Conservation (phyloP, 2,329 filamentous ascomycete genomes). For the Dothidotthia symphoricarpi region DNA sequence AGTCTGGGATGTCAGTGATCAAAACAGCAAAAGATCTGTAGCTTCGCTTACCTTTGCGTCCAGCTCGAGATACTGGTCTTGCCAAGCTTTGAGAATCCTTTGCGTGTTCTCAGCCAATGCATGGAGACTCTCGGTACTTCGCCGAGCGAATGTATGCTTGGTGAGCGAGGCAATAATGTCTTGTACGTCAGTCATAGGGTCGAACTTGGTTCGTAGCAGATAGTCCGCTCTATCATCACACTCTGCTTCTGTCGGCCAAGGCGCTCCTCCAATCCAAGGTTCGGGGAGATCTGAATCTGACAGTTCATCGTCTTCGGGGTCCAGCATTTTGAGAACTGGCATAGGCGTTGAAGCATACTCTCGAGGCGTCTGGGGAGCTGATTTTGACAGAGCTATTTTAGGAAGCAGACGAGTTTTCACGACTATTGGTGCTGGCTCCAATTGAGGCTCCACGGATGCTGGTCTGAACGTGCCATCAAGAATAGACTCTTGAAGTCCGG, state of each 20-base stretch:
- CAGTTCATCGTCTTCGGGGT: slow-evolving; percentile 37
- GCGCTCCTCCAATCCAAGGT: slow-evolving; percentile 34
- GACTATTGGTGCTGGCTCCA: slow-evolving; percentile 7
- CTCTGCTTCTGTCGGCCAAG: slow-evolving; percentile 30
- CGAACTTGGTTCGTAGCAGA: slow-evolving; percentile 43
- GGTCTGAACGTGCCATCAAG: slow-evolving; percentile 9
- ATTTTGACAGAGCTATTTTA: slow-evolving; percentile 22
- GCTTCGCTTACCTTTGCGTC: slow-evolving; percentile 47
- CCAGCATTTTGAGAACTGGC: slow-evolving; percentile 23
- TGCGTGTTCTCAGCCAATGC: slow-evolving; percentile 56
- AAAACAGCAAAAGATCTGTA: too few species aligned
- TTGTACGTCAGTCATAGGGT: slow-evolving; percentile 45
- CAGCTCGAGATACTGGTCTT: slow-evolving; percentile 60
- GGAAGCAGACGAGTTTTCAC: slow-evolving; percentile 16
- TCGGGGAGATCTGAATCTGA: slow-evolving; percentile 40
- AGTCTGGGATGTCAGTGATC: slow-evolving; percentile 40
- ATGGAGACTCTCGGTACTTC: slow-evolving; percentile 55
- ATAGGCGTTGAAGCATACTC: slow-evolving; percentile 27
- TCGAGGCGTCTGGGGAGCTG: slow-evolving; percentile 28
- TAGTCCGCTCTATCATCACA: slow-evolving; percentile 45
- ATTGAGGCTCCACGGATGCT: slow-evolving; percentile 7
- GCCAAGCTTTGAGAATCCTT: slow-evolving; percentile 53
- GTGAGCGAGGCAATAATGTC: slow-evolving; percentile 45
- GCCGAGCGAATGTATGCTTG: slow-evolving; percentile 43
- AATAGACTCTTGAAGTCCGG: slow-evolving; percentile 15